phyloP scores from a whole-genome alignment of 225 moss, liverwort and hornwort species.

The Physcomitrellopsis africana region DNA sequence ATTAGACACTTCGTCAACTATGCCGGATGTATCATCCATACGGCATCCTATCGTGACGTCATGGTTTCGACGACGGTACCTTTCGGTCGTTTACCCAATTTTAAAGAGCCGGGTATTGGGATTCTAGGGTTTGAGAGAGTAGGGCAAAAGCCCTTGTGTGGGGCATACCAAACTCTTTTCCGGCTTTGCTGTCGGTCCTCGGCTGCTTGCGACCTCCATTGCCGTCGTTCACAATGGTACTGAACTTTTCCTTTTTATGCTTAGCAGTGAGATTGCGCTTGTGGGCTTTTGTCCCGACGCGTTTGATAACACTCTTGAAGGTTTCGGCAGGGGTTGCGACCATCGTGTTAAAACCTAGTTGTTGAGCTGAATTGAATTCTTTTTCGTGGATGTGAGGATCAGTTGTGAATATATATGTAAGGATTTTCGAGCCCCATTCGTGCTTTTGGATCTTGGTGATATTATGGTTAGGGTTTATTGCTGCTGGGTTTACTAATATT shows the following conservation, averaged over 20 bases:
- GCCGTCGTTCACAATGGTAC: conserved; percentile 32
- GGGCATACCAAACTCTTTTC: background rate
- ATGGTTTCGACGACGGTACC: conserved; percentile 21
- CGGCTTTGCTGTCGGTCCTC: conserved; percentile 22
- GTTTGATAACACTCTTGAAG: background rate
- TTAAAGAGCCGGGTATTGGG: background rate
- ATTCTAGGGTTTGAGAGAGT: conserved; percentile 25
- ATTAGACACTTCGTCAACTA: background rate
- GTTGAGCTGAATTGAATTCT: background rate
- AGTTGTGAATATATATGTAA: background rate
- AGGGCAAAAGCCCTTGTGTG: conserved; percentile 1
- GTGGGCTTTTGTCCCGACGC: background rate
- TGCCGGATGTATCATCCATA: background rate
- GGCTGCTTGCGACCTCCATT: conserved; percentile 14
- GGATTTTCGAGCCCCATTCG: background rate
- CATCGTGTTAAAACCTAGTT: conserved; percentile 23
- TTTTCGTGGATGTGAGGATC: background rate
- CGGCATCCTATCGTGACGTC: background rate
- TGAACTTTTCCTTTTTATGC: background rate
- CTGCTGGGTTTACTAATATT: background rate
- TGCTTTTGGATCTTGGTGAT: background rate
- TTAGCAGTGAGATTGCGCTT: background rate
- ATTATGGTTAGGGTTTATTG: no score
- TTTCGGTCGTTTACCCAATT: rapidly evolving
- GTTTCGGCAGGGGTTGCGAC: background rate